Conservation (phyloP, 2,329 filamentous ascomycete genomes). For the Alternaria solani region DNA sequence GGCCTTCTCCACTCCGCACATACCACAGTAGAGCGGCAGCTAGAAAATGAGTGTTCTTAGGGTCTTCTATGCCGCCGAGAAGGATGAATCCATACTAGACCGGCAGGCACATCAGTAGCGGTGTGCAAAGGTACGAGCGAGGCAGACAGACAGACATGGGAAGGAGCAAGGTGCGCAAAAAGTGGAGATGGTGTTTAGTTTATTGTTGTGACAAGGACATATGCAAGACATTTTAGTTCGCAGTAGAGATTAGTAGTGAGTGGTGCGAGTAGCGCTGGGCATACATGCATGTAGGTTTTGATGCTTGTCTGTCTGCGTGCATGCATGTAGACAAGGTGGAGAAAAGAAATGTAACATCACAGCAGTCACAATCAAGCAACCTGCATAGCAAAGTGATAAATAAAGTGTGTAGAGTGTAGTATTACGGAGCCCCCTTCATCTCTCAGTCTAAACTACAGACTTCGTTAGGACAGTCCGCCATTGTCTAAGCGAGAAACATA, state of each 20-base stretch:
- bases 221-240: background rate
- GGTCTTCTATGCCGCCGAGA: background rate
- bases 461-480: background rate
- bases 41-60: background rate
- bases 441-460: background rate
- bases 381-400: background rate
- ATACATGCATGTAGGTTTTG: background rate
- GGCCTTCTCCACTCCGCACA: background rate
- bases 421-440: slow-evolving; percentile 21
- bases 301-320: background rate
- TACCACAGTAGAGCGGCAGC: background rate
- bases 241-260: background rate
- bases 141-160: background rate
- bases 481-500: slow-evolving; percentile 20
- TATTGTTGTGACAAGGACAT: background rate
- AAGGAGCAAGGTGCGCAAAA: background rate
- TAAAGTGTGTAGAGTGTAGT: slow-evolving; percentile 19
- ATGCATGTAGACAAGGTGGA: background rate
- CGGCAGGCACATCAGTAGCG: slow-evolving; percentile 5
- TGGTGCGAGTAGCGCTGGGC: background rate
- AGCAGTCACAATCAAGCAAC: no score
- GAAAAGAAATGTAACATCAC: background rate
- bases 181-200: no score
- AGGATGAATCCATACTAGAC: background rate
- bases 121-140: background rate